These are phyloP conservation scores for Erythrobasidium hasegawianum DNA, from an alignment of 1,284 basidiomycete genomes.

Conservation along the genomic window DNA sequence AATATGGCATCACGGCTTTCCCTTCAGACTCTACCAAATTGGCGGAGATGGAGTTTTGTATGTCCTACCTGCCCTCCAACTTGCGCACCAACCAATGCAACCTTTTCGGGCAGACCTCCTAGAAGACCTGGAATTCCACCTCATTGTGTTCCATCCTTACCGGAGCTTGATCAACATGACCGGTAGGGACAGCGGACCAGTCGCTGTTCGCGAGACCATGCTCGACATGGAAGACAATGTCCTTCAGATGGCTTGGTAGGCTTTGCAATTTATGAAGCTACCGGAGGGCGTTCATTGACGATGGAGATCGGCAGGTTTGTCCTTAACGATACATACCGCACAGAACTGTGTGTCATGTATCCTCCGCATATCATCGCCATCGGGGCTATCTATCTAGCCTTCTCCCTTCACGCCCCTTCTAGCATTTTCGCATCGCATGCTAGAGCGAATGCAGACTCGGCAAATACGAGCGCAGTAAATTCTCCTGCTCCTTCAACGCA, in stretches of 20 bases:
- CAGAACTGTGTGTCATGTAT: constrained; percentile 81
- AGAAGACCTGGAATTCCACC: constrained; percentile 91
- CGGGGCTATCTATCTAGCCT: constrained; percentile 79
- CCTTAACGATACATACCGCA: constrained; percentile 92
- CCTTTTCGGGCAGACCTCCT: constrained; percentile 61
- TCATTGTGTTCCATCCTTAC: constrained; percentile 91
- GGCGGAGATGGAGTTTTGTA: constrained; percentile 94
- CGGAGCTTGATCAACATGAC: constrained; percentile 74
- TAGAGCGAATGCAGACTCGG: constrained; percentile 53
- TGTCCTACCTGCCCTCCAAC: not conserved
- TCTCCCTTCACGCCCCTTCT: constrained; percentile 54
- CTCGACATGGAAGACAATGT: constrained; percentile 60
- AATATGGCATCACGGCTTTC: constrained; percentile 63
- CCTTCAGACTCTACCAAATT: constrained; percentile 75
- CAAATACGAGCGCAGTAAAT: constrained; percentile 7
- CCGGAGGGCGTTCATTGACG: not conserved
- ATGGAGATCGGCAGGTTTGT: constrained; percentile 65
- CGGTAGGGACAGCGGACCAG: constrained; percentile 51
- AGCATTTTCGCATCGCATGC: constrained; percentile 38
- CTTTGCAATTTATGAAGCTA: not conserved
- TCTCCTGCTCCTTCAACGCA: not conserved
- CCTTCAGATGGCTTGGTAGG: constrained; percentile 66
- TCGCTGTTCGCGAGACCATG: constrained; percentile 28
- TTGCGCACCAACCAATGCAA: not conserved
- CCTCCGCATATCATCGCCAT: constrained; percentile 92